These are phyloP conservation scores for Phytophthora podocarpi DNA, from an alignment of 352 stramenopile genomes.

Conservation along the genomic window DNA sequence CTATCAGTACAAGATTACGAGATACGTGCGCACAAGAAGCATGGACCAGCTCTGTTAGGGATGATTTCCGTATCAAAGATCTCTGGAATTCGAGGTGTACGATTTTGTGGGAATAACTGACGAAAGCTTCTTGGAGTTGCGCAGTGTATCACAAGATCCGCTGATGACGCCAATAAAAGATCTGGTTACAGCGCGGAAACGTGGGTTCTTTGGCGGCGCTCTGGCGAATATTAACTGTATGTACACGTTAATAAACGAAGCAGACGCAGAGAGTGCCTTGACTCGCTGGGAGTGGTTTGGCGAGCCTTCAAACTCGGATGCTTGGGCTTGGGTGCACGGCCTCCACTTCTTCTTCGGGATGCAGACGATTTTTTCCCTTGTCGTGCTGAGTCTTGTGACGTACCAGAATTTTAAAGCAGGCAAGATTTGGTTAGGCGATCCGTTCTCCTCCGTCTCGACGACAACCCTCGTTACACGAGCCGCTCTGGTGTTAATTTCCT, in stretches of 20 bases:
- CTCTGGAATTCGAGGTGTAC: conserved; percentile 33
- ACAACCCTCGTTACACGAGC: conserved; percentile 18
- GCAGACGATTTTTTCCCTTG: conserved; percentile 27
- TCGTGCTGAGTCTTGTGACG: conserved; percentile 28
- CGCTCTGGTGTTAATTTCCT: conserved; percentile 28
- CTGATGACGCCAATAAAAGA: conserved; percentile 23
- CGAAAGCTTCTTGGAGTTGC: conserved; percentile 19
- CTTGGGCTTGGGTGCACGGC: conserved; percentile 45
- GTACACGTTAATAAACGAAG: conserved; percentile 16
- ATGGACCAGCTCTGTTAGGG: conserved; percentile 22
- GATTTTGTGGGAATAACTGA: conserved; percentile 16
- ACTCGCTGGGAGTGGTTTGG: conserved; percentile 15
- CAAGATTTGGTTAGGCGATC: conserved; percentile 42
- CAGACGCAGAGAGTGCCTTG: background rate
- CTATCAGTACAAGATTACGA: conserved; percentile 41
- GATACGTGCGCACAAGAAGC: conserved; percentile 19
- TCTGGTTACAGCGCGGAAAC: conserved; percentile 20
- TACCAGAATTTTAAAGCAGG: conserved; percentile 25
- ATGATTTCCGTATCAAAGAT: conserved; percentile 36
- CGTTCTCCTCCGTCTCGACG: conserved; percentile 38
- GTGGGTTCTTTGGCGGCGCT: conserved; percentile 33
- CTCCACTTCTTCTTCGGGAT: conserved; percentile 35
- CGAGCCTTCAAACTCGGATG: conserved; percentile 22
- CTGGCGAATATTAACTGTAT: conserved; percentile 29
- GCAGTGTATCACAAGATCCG: background rate